Evolutionary conservation across 768 basidiomycete species (phyloP).

Genomic region (Suillus fuscotomentosus): DNA sequence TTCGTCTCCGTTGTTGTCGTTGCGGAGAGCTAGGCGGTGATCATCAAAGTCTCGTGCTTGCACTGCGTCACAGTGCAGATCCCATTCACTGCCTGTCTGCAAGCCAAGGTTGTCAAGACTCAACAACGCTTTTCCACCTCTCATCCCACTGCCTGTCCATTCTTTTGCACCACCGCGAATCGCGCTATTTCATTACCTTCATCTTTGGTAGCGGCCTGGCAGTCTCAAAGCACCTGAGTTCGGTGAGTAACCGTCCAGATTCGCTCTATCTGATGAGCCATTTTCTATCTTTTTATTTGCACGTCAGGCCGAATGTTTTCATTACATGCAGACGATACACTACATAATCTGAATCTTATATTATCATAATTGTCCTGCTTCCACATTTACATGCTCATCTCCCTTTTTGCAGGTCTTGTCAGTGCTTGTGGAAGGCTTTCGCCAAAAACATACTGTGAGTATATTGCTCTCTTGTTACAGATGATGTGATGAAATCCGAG

Average conservation of each 20-base stretch:
- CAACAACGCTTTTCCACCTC: not conserved
- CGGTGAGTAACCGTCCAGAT: not conserved
- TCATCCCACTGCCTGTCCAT: constrained; percentile 1
- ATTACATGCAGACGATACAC: constrained; percentile 11
- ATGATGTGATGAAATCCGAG: constrained; percentile 41
- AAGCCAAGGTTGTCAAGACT: not conserved
- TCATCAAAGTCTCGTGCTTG: not conserved
- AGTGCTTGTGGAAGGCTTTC: not conserved
- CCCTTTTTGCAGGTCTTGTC: not conserved
- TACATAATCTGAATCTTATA: constrained; percentile 8
- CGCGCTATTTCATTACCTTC: not conserved
- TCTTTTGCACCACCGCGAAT: not conserved
- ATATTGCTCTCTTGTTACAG: not conserved
- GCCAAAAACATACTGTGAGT: not conserved
- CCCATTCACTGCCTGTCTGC: not conserved
- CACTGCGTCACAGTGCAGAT: not conserved
- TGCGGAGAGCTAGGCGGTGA: no score
- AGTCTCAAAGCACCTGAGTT: not conserved
- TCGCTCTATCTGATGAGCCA: not conserved
- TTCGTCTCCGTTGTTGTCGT: not conserved
- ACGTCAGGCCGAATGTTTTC: constrained; percentile 42
- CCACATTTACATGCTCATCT: not conserved
- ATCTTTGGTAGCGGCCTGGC: not conserved
- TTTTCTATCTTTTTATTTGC: constrained; percentile 33
- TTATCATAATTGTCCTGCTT: not conserved